These are phyloP conservation scores for Tubosaeta sp. DNA, from an alignment of 768 basidiomycete species.

Conservation along the genomic window DNA sequence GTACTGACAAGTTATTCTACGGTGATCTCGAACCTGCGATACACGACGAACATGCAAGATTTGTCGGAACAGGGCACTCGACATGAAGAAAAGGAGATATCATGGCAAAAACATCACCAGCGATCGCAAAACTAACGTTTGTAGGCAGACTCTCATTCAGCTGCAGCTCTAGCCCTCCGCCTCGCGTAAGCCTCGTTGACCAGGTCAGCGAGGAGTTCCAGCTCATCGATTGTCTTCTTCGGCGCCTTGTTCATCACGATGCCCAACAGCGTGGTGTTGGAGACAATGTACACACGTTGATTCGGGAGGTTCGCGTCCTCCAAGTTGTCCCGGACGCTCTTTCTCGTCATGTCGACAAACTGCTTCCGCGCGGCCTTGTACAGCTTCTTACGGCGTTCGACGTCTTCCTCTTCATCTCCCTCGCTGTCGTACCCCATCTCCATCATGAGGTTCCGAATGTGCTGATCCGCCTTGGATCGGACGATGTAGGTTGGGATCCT, in stretches of 20 bases:
- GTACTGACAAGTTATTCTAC: too few relatives aligned
- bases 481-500: slow-evolving; percentile 21
- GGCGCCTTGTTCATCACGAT: slow-evolving; percentile 17
- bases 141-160: background rate
- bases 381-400: slow-evolving; percentile 7
- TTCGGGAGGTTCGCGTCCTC: slow-evolving; percentile 21
- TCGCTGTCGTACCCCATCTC: slow-evolving; percentile 20
- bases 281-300: slow-evolving; percentile 28
- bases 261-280: slow-evolving; percentile 14
- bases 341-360: slow-evolving; percentile 14
- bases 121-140: too few relatives aligned
- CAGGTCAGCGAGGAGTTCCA: slow-evolving; percentile 19
- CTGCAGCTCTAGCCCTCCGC: background rate
- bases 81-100: too few relatives aligned
- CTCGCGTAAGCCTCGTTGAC: slow-evolving; percentile 9
- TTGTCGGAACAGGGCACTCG: too few relatives aligned
- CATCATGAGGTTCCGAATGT: slow-evolving; percentile 18
- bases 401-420: slow-evolving; percentile 10
- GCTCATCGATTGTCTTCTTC: slow-evolving; percentile 20
- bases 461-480: slow-evolving; percentile 20
- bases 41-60: too few relatives aligned
- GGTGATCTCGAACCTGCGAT: too few relatives aligned
- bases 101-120: too few relatives aligned
- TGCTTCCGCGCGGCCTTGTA: slow-evolving; percentile 10
- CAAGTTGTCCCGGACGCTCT: slow-evolving; percentile 16